Base-by-base conservation (phyloP, 2,329 filamentous ascomycete genomes). In the Pseudopithomyces maydicus region DNA sequence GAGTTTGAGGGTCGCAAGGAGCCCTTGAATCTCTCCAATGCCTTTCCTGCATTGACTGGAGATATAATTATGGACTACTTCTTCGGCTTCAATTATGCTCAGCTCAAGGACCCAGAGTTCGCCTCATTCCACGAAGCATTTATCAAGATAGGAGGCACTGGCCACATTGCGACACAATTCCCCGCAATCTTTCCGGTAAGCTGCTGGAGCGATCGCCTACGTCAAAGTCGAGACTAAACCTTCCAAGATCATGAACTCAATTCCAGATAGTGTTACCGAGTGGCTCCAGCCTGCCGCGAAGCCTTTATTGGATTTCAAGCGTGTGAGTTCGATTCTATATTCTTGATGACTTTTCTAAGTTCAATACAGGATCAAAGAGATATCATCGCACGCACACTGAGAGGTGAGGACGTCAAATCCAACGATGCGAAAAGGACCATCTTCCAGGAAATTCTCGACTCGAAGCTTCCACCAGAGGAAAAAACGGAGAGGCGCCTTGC, bases 31-130 rank as follows among this genome's bases (percentile, higher is more conserved):
- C 54, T 74, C 26, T 63, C 61, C 12, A 54, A 66, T 54, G 68
- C 75, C 0, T 79, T 77, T 48, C 76, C 73, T 20, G 78, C 77
- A 19, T 70, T 78, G 44, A 77, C 77, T 1, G 79, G 78, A 32
- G 80, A 82, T 32, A 74, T 81, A 43, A 79, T 82, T 59, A 79
- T 78, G 57, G 72, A 78, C 51, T 81, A 80, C 56, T 73, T 73
- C 58, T 74, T 74, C 45, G 72, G 73, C 12, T 72, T 74, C 63
- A 73, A 74, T 55, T 70, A 73, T 35, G 59, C 52, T 12, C 70
- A 72, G 45, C 65, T 74, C 53, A 70, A 71, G 56, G 57, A 72
- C 26, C 69, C 72, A 0, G 62, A 71, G n/a, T 75, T 74, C 48
- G 64, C 67, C 5, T 72, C 69, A 1, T 75, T 74, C 47, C 71